Base-by-base conservation (phyloP, 306 rosid species). In the Hylodesmum podocarpum region DNA sequence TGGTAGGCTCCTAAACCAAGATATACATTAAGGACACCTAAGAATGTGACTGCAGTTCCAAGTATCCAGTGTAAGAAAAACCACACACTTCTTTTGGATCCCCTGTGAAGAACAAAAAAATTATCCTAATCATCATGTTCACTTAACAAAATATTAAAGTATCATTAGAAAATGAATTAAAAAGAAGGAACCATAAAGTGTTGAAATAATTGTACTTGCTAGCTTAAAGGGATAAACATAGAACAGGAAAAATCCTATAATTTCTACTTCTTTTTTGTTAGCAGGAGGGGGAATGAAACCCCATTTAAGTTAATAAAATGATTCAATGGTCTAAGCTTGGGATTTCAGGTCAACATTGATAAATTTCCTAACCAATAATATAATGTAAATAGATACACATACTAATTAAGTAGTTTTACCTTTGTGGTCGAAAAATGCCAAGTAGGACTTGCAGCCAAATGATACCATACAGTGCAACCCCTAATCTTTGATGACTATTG, bases 401-500 rank as follows among this genome's bases (percentile, higher is more conserved):
- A 37, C 62, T 81, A 34, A 54, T 21, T 40, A 37, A 31, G 6
- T 66, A 41, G 10, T 61, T 78, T 82, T 89, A 91, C 98, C 97
- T 91, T 13, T 70, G 72, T 27, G 97, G 97, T 76, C 94, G 63
- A 15, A 88, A 70, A 73, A 91, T n/a, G 25, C 94, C 98, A 53
- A 90, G 44, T n/a, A 87, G 74, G 31, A 83, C 78, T 80, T 90
- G 97, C 46, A 90, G 72, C 97, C 97, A 94, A 68, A 94, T 86
- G 13, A 91, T 54, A 33, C 89, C 96, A 82, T 94, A 91, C 6
- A 94, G 82, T 75, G 88, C 87, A 24, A 94, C 78, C 21, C 98
- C 98, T 82, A 94, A 70, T 81, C 97, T 90, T 85, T 94, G 96
- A 81, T 94, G 98, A 76, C 75, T 87, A 49, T 94, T 94, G 86